Conservation (phyloP, 2,329 filamentous ascomycete species). For the Xenosphaeropsis pyriputrescens region DNA sequence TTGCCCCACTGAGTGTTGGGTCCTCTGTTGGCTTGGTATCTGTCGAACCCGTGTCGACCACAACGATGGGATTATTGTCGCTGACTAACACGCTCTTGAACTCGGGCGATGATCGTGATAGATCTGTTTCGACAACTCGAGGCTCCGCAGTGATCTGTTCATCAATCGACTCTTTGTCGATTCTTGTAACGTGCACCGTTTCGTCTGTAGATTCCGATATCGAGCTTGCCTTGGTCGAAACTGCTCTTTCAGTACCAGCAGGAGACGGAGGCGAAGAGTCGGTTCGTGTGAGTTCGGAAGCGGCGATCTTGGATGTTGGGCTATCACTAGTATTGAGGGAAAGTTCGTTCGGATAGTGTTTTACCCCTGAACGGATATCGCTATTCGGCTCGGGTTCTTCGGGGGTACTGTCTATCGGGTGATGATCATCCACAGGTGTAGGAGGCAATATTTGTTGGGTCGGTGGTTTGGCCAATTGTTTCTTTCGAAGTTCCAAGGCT, state of each 20-base stretch:
- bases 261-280: slow-evolving; percentile 46
- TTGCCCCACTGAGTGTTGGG: too few relatives aligned
- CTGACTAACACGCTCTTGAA: too few relatives aligned
- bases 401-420: too few relatives aligned
- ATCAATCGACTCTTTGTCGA: slow-evolving; percentile 2
- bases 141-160: neutral
- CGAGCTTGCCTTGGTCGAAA: slow-evolving; percentile 49
- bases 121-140: neutral
- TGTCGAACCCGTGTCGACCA: slow-evolving; percentile 17
- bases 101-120: too few relatives aligned
- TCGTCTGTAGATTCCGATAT: slow-evolving; percentile 48
- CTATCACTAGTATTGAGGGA: too few relatives aligned
- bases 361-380: neutral
- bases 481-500: slow-evolving; percentile 79
- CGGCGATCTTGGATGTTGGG: too few relatives aligned
- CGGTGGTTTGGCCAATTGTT: slow-evolving; percentile 38
- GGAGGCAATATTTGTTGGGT: neutral
- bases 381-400: too few relatives aligned
- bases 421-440: neutral
- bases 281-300: slow-evolving; percentile 22
- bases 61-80: neutral
- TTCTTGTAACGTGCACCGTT: slow-evolving; percentile 26
- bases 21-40: slow-evolving; percentile 12
- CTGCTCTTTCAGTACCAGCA: slow-evolving; percentile 34
- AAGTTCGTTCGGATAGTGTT: too few relatives aligned